Evolutionary conservation across 805 yeast species (phyloP).

Genomic region (Sugiyamaella valdiviana): DNA sequence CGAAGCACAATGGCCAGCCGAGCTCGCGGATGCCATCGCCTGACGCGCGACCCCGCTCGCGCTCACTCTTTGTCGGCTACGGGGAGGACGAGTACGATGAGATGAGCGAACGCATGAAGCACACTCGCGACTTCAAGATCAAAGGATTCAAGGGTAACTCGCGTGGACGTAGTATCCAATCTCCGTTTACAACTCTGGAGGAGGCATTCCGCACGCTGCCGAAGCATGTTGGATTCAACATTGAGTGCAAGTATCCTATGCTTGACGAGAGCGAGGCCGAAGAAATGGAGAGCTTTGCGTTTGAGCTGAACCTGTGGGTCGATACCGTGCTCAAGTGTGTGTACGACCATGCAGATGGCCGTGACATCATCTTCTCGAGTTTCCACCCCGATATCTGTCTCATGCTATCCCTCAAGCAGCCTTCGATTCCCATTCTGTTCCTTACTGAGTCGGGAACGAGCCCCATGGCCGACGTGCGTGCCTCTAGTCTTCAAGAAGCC

Average conservation of each 20-base stretch:
- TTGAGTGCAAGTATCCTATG: conserved; percentile 94
- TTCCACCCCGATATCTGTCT: conserved; percentile 93
- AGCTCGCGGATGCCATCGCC: conserved; percentile 10
- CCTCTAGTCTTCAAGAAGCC: conserved; percentile 83
- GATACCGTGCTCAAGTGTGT: conserved; percentile 79
- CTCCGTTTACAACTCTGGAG: conserved; percentile 81
- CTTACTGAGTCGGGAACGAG: conserved; percentile 84
- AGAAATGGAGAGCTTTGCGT: conserved; percentile 76
- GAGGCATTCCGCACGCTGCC: conserved; percentile 82
- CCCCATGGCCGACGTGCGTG: conserved; percentile 84
- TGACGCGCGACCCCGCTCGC: conserved; percentile 35
- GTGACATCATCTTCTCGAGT: conserved; percentile 86
- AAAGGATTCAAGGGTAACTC: conserved; percentile 90
- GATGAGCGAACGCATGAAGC: conserved; percentile 60
- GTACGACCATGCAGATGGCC: conserved; percentile 67
- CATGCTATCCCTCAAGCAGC: conserved; percentile 82
- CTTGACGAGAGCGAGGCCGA: conserved; percentile 86
- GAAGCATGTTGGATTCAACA: conserved; percentile 79
- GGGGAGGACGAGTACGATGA: conserved; percentile 27
- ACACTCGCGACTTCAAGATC: conserved; percentile 81
- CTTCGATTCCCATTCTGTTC: conserved; percentile 83
- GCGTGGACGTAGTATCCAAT: conserved; percentile 83
- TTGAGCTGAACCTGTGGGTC: conserved; percentile 80
- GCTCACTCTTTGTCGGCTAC: conserved; percentile 35
- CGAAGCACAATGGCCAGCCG: background rate